Base-by-base conservation (phyloP, 495 filamentous ascomycete species). In the Letharia columbiana region DNA sequence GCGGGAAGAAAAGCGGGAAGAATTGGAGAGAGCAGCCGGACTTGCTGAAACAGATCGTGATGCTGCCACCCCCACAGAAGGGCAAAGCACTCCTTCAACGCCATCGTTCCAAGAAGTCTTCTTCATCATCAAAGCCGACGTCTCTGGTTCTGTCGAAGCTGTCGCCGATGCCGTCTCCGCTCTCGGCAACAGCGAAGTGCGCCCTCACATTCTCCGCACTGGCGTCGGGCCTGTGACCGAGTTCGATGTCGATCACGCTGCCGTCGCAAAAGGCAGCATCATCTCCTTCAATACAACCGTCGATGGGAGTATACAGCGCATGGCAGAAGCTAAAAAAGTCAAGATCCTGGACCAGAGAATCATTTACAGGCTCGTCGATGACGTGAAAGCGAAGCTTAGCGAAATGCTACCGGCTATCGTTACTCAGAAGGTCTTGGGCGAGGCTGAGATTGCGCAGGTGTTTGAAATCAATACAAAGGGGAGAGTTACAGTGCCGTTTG, bases 61-160 rank as follows among this genome's bases (percentile, higher is more conserved):
- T 28, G 52, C 45, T 31, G n/a, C 28, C 23, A 33, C 50, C 15
- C 11, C 69, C 10, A 59, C 70, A 5, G 68, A 65, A 9, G 62
- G 45, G 15, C 66, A 69, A 9, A 60, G 68, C 37, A 52, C 54
- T 42, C 52, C 47, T 0, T 70, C 61, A 20, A 41, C 65, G 18
- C 67, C 68, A 18, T 68, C 61, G 13, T 80, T 83, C 10, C 85
- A 89, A 65, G 72, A 84, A n/a, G 79, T 96, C 62, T 84, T 86
- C 67, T 91, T 96, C 76, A 82, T 93, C 54, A 79, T 99, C 77
- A 98, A 97, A 77, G 92, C 86, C 54, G 95, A 99, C 72, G 94
- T 98, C 20, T 86, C 85, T 64, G 94, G 94, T 13, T 96, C 92
- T 2, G 92, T 91, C 10, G 94, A 99, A 75, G 94, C 94, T 8